Conservation (phyloP, 2,329 filamentous ascomycete species). For the Scedosporium apiospermum region DNA sequence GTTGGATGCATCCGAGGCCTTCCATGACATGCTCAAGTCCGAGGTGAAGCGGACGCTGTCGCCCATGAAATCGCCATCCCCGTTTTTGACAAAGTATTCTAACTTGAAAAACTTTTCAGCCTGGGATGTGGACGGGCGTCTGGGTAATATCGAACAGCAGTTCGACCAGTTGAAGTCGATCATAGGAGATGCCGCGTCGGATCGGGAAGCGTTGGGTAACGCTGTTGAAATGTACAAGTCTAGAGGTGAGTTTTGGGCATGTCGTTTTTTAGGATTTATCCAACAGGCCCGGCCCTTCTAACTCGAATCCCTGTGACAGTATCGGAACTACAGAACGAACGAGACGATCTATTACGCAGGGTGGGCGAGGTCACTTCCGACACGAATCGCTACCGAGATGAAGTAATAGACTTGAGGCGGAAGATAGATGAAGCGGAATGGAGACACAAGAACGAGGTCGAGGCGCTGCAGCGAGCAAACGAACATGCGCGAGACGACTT, state of each 20-base stretch:
- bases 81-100: slow-evolving; percentile 61
- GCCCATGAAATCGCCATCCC: slow-evolving; percentile 10
- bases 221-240: slow-evolving; percentile 64
- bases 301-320: slow-evolving; percentile 23
- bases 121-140: slow-evolving; percentile 70
- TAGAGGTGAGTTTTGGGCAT: slow-evolving; percentile 48
- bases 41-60: slow-evolving; percentile 9
- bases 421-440: slow-evolving; percentile 25
- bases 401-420: slow-evolving; percentile 43
- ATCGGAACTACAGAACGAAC: slow-evolving; percentile 37
- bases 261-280: background rate
- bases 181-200: slow-evolving; percentile 58
- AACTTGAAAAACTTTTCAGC: slow-evolving; percentile 55
- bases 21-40: slow-evolving; percentile 12
- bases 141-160: slow-evolving; percentile 67
- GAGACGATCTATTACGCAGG: slow-evolving; percentile 36
- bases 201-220: slow-evolving; percentile 63
- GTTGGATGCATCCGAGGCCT: background rate
- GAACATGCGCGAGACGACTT: slow-evolving; percentile 47
- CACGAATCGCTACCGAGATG: slow-evolving; percentile 28
- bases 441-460: slow-evolving; percentile 39
- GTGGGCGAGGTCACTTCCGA: slow-evolving; percentile 52
- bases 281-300: background rate
- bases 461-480: slow-evolving; percentile 43
- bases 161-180: slow-evolving; percentile 64